These are phyloP conservation scores for Paraphysoderma sedebokerense DNA, from an alignment of 371 early-diverging fungal species.

Conservation along the genomic window DNA sequence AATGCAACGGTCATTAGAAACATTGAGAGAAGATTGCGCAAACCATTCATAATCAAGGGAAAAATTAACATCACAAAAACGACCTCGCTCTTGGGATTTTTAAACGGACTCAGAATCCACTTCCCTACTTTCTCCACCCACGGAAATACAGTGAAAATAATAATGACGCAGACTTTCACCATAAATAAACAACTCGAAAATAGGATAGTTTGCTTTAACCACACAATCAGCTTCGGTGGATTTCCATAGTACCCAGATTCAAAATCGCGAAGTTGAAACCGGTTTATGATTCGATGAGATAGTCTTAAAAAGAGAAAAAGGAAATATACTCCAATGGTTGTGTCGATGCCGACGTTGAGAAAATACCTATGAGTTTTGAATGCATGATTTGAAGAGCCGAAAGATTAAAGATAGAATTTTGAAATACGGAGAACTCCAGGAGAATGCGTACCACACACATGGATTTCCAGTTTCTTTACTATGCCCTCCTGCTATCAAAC, in stretches of 20 bases:
- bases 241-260: not conserved
- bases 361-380: too few relatives aligned
- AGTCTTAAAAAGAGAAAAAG: not conserved
- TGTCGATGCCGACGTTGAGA: not conserved
- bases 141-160: not conserved
- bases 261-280: not conserved
- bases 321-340: not conserved
- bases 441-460: not conserved
- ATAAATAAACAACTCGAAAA: not conserved
- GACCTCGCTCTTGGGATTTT: not conserved
- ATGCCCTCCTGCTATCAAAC: not conserved
- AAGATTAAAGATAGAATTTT: too few relatives aligned
- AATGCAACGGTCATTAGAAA: not conserved
- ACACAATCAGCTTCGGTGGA: not conserved
- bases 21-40: not conserved
- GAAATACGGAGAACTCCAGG: too few relatives aligned
- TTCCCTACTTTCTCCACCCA: not conserved
- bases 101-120: not conserved
- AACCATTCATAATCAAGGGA: not conserved
- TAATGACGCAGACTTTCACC: slow-evolving; percentile 1
- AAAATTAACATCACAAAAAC: not conserved
- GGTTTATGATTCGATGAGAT: not conserved
- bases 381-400: too few relatives aligned
- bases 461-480: not conserved
- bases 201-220: not conserved